Evolutionary conservation across 345 rosid genomes (phyloP).

Genomic region (Streptanthus diversifolius): DNA sequence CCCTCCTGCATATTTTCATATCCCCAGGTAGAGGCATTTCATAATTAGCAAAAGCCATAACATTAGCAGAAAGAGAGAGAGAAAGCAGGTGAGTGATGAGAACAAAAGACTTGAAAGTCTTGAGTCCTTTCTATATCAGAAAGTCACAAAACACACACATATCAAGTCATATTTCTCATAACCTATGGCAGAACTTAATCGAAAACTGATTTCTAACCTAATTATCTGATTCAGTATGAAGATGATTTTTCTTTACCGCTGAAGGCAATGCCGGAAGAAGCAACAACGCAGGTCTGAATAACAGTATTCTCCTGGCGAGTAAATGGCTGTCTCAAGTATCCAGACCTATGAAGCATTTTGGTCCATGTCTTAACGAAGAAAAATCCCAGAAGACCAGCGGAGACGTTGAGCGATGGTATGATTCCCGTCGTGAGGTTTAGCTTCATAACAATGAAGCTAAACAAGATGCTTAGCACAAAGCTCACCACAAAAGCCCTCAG

Average conservation of each 20-base stretch:
- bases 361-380: constrained; percentile 70
- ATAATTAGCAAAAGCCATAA: background rate
- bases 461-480: constrained; percentile 50
- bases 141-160: constrained; percentile 7
- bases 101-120: constrained; percentile 20
- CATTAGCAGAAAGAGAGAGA: constrained; percentile 10
- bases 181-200: background rate
- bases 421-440: constrained; percentile 69
- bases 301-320: constrained; percentile 79
- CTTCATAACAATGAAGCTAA: constrained; percentile 70
- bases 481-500: constrained; percentile 61
- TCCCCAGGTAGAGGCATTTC: constrained; percentile 15
- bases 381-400: constrained; percentile 74
- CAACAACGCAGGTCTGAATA: constrained; percentile 77
- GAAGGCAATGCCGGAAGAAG: constrained; percentile 75
- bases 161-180: background rate
- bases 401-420: constrained; percentile 68
- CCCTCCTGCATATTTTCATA: constrained; percentile 46
- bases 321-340: constrained; percentile 50
- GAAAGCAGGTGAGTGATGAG: constrained; percentile 3
- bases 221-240: background rate
- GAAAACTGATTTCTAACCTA: background rate
- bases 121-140: background rate
- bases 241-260: constrained; percentile 46
- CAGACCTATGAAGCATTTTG: constrained; percentile 41